Base-by-base conservation (phyloP, 805 yeast genomes). In the Zygosaccharomyces bisporus region DNA sequence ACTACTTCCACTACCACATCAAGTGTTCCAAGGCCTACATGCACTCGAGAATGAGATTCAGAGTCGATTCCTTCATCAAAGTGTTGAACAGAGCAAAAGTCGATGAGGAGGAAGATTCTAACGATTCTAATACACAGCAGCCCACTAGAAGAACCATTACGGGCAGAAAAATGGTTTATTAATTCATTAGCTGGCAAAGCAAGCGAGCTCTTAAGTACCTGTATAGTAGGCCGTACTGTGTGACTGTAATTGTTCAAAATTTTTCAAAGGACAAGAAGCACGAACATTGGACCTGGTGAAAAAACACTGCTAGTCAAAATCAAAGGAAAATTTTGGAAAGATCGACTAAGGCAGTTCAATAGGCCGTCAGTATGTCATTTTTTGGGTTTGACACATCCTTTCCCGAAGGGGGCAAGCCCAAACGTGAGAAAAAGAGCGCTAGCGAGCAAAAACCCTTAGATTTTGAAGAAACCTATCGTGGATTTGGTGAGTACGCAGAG, bases 1-100 rank as follows among this genome's bases (percentile, higher is more conserved):
- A 90, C 61, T 93, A 91, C 70, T 93, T 93, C 83, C 99, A 93
- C 67, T 93, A 91, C 69, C 99, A 93, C 64, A 93, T 93, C 72
- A 93, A 93, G 71, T 91, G 97, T 67, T 89, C 96, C 49, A 93
- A 93, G 74, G 98, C 99, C 27, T 93, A 86, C 70, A 81, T 93
- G 83, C 99, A 93, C 68, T 88, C 96, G 41, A 83, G 99, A 74
- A 93, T 93, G 99, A 81, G 99, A 68, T 87, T 75, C 69, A 79
- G 99, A 60, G 98, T 93, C 18, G 82, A 85, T 55, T 93, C 95
- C 58, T 93, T 90, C 72, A 78, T 90, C 63, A 93, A 93, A 74
- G 91, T 93, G 24, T 80, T 93, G 69, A 93, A 93, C 72, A 79
- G 99, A 62, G 99, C 99, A 23, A 89, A 90, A 69, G 91, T 96